Evolutionary conservation across 805 yeast species (phyloP).

Genomic region (Saturnispora galanensis): DNA sequence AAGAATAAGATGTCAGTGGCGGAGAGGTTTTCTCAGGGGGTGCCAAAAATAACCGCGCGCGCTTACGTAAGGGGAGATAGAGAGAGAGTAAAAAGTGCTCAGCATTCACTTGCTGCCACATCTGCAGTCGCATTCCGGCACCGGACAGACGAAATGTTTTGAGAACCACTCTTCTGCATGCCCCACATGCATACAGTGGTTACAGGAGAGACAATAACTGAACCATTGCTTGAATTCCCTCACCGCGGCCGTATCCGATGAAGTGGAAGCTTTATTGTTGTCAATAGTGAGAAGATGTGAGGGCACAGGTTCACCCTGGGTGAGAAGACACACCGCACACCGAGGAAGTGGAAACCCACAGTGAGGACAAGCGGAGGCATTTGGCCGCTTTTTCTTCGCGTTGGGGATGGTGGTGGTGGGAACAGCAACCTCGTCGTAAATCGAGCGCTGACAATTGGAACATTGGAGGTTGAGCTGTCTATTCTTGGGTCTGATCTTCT

Average conservation of each 20-base stretch:
- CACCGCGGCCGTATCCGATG: slow-evolving; percentile 14
- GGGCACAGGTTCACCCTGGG: slow-evolving; percentile 63
- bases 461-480: slow-evolving; percentile 79
- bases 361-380: slow-evolving; percentile 49
- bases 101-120: slow-evolving; percentile 44
- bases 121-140: slow-evolving; percentile 81
- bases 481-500: slow-evolving; percentile 43
- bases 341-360: slow-evolving; percentile 85
- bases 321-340: slow-evolving; percentile 78
- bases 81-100: slow-evolving; percentile 1
- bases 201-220: slow-evolving; percentile 82
- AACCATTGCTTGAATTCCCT: slow-evolving; percentile 69
- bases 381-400: slow-evolving; percentile 1
- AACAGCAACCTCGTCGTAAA: slow-evolving; percentile 24
- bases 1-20: neutral
- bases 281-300: slow-evolving; percentile 3
- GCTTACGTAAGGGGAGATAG: neutral
- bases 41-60: neutral
- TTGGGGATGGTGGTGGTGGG: slow-evolving; percentile 3
- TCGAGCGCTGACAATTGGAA: slow-evolving; percentile 67
- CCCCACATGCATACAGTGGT: slow-evolving; percentile 89
- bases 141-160: slow-evolving; percentile 82
- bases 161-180: slow-evolving; percentile 97
- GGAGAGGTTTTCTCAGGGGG: neutral
- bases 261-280: neutral